These are phyloP conservation scores for Dactylellina drechsleri DNA, from an alignment of 2,329 filamentous ascomycete genomes.

Conservation along the genomic window DNA sequence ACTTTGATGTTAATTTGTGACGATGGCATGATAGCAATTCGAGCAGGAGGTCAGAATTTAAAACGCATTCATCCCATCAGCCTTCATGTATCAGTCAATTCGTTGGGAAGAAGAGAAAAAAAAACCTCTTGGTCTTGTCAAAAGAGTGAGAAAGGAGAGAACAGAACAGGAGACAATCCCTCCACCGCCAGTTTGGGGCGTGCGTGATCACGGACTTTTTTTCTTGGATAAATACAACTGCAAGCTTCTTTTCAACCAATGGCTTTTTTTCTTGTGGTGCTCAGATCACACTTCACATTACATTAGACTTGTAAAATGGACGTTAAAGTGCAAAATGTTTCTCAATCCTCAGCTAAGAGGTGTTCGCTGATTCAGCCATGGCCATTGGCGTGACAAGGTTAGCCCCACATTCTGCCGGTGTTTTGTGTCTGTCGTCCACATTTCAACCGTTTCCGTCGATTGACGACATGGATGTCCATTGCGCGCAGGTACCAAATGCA, in stretches of 20 bases:
- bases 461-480: too few species aligned
- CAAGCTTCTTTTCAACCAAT: background rate
- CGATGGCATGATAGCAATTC: constrained; percentile 2
- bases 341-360: too few species aligned
- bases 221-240: background rate
- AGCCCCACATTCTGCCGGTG: too few species aligned
- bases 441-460: too few species aligned
- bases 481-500: constrained; percentile 30
- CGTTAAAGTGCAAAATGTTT: background rate
- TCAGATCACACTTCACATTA: constrained; percentile 7
- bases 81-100: too few species aligned
- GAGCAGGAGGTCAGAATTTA: background rate
- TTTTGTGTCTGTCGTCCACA: too few species aligned
- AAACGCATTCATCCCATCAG: background rate
- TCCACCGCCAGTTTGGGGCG: too few species aligned
- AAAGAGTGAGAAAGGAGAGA: too few species aligned
- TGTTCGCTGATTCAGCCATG: too few species aligned
- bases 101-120: too few species aligned
- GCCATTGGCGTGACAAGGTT: too few species aligned
- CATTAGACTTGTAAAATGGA: constrained; percentile 33
- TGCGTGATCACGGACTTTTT: background rate
- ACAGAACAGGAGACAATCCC: background rate
- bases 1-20: constrained; percentile 9
- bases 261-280: constrained; percentile 14
- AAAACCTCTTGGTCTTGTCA: too few species aligned